These are phyloP conservation scores for Alternaria brassicicola DNA, from an alignment of 2,329 filamentous ascomycete genomes.

Conservation along the genomic window DNA sequence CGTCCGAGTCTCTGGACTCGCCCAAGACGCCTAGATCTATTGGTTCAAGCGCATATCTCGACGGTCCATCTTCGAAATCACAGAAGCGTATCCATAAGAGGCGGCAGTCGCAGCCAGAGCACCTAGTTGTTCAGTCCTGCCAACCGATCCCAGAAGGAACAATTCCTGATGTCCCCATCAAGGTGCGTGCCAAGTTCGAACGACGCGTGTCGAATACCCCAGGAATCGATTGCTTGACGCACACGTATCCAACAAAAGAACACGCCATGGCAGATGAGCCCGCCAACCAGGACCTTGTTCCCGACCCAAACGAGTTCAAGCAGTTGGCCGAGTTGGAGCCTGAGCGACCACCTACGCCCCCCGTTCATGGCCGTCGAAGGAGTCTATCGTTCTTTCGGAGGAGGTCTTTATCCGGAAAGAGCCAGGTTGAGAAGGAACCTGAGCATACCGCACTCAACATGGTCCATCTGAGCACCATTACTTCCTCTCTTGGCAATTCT, in stretches of 20 bases:
- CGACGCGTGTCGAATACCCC: slow-evolving; percentile 44
- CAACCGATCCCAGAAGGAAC: slow-evolving; percentile 37
- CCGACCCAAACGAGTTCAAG: slow-evolving; percentile 17
- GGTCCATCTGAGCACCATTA: slow-evolving; percentile 51
- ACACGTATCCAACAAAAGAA: slow-evolving; percentile 42
- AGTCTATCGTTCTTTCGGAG: slow-evolving; percentile 42
- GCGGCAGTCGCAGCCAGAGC: slow-evolving; percentile 33
- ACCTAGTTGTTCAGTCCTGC: slow-evolving; percentile 41
- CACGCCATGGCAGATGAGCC: slow-evolving; percentile 25
- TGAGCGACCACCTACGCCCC: slow-evolving; percentile 30
- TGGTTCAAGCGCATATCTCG: slow-evolving; percentile 25
- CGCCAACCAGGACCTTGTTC: slow-evolving; percentile 1
- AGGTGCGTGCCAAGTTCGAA: slow-evolving; percentile 46
- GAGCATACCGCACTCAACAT: slow-evolving; percentile 30
- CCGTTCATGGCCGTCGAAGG: slow-evolving; percentile 28
- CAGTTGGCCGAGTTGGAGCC: slow-evolving; percentile 27
- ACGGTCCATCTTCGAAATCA: slow-evolving; percentile 25
- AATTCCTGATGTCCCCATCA: slow-evolving; percentile 43
- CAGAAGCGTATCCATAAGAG: slow-evolving; percentile 42
- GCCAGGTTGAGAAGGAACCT: slow-evolving; percentile 22
- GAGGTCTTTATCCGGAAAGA: slow-evolving; percentile 35
- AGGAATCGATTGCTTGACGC: slow-evolving; percentile 46
- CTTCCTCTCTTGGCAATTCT: slow-evolving; percentile 50
- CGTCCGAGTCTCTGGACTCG: slow-evolving; percentile 19
- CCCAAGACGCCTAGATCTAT: slow-evolving; percentile 31